Conservation (phyloP, 257 asterid genomes). For the Gentiana macrophylla region DNA sequence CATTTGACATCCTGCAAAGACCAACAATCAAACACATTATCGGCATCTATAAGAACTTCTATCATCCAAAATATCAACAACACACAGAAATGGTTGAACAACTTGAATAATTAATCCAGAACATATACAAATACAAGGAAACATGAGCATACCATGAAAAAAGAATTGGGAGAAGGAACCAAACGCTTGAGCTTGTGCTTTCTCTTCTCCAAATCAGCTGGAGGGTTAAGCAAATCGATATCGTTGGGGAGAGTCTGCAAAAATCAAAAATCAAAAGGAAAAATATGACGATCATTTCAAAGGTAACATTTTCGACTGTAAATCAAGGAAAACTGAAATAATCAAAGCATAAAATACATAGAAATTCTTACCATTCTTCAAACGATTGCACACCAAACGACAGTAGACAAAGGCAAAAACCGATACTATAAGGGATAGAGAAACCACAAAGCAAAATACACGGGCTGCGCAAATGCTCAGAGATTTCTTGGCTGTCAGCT, state of each 20-base stretch:
- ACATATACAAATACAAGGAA: no score
- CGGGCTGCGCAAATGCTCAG: neutral
- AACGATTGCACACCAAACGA: neutral
- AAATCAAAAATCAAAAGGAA: neutral
- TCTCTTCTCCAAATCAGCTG: constrained; percentile 62
- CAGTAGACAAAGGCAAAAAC: no score
- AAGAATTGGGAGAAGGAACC: constrained; percentile 43
- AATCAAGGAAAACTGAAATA: neutral
- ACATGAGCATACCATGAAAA: constrained; percentile 29
- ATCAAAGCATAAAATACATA: neutral
- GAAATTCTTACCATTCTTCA: constrained; percentile 2
- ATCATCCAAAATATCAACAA: neutral
- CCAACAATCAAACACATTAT: neutral
- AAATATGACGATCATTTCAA: neutral
- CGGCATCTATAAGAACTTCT: neutral
- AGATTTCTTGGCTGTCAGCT: neutral
- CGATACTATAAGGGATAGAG: neutral
- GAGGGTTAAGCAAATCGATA: constrained; percentile 52
- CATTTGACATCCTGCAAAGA: constrained; percentile 41
- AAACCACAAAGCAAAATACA: neutral
- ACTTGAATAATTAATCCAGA: no score
- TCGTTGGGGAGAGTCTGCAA: constrained; percentile 47
- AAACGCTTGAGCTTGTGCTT: constrained; percentile 77
- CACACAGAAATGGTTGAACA: neutral
- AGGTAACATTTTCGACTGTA: no score